Conservation (phyloP, 768 basidiomycete genomes). For the Pleurotus tuoliensis region DNA sequence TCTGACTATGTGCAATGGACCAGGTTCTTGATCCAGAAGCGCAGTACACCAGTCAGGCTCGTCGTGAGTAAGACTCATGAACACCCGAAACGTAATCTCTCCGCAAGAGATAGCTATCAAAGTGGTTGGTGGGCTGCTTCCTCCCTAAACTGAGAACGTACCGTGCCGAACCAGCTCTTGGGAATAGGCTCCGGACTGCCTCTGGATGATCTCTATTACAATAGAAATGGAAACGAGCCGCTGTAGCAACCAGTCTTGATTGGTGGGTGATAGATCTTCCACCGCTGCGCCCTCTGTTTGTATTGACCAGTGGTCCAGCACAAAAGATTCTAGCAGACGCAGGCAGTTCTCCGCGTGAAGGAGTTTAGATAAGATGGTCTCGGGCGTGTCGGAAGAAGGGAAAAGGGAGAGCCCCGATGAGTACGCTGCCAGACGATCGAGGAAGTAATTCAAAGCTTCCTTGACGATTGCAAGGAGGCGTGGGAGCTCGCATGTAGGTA, state of each 20-base stretch:
- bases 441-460: slow-evolving; percentile 3
- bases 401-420: slow-evolving; percentile 32
- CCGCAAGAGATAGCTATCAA: slow-evolving; percentile 41
- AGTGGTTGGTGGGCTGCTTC: slow-evolving; percentile 8
- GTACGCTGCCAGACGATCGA: slow-evolving; percentile 6
- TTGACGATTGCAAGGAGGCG: slow-evolving; percentile 23
- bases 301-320: slow-evolving; percentile 53
- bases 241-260: slow-evolving; percentile 38
- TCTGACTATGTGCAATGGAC: slow-evolving; percentile 45
- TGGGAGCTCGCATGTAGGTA: slow-evolving; percentile 26
- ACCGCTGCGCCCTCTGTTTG: slow-evolving; percentile 6
- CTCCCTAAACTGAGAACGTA: slow-evolving; percentile 9
- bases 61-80: slow-evolving; percentile 69
- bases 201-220: slow-evolving; percentile 34
- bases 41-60: slow-evolving; percentile 52
- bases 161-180: slow-evolving; percentile 14
- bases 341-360: slow-evolving; percentile 55
- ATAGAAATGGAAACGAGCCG: slow-evolving; percentile 50
- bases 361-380: slow-evolving; percentile 23
- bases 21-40: slow-evolving; percentile 42
- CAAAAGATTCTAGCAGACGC: slow-evolving; percentile 56
- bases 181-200: not conserved
- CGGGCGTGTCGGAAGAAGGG: slow-evolving; percentile 17
- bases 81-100: slow-evolving; percentile 57
- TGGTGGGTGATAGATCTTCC: slow-evolving; percentile 5